Evolutionary conservation across 208 protist genomes (phyloP).

Genomic region (Balamuthia mandrillaris): DNA sequence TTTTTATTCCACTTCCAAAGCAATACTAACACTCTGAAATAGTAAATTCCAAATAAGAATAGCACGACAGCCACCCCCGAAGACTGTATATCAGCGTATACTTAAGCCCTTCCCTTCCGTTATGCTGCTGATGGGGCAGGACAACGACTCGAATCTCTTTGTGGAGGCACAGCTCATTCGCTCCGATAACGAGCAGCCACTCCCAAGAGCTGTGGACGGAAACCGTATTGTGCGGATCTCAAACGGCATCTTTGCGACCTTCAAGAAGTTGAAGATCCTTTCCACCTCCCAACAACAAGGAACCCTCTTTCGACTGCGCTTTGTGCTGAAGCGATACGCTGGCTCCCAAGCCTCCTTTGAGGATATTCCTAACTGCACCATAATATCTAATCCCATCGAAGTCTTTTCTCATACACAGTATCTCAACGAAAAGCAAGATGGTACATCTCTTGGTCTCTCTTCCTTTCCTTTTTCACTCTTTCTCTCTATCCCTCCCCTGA

Average conservation of each 20-base stretch:
- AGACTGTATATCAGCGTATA: conserved; percentile 66
- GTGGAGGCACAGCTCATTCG: conserved; percentile 57
- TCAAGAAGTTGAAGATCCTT: conserved; percentile 66
- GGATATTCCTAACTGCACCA: conserved; percentile 39
- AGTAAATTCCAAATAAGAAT: conserved; percentile 54
- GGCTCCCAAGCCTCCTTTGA: conserved; percentile 35
- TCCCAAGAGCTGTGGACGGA: conserved; percentile 52
- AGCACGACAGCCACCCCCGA: conserved; percentile 55
- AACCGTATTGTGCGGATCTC: conserved; percentile 53
- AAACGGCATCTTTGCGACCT: conserved; percentile 56
- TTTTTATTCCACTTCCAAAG: background rate
- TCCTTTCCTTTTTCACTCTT: background rate
- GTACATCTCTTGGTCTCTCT: background rate
- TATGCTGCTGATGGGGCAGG: conserved; percentile 49
- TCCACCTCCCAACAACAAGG: conserved; percentile 59
- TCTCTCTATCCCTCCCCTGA: background rate
- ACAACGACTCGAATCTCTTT: conserved; percentile 57
- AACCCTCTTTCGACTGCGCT: conserved; percentile 56
- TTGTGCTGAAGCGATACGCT: conserved; percentile 52
- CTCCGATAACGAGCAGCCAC: conserved; percentile 42
- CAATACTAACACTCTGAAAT: background rate
- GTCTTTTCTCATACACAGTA: conserved; percentile 68
- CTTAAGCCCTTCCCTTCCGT: conserved; percentile 64
- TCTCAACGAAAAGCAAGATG: conserved; percentile 58
- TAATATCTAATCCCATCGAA: conserved; percentile 63